phyloP scores from a whole-genome alignment of 1,139 yeast genomes.

The Wickerhamomyces sp. region DNA sequence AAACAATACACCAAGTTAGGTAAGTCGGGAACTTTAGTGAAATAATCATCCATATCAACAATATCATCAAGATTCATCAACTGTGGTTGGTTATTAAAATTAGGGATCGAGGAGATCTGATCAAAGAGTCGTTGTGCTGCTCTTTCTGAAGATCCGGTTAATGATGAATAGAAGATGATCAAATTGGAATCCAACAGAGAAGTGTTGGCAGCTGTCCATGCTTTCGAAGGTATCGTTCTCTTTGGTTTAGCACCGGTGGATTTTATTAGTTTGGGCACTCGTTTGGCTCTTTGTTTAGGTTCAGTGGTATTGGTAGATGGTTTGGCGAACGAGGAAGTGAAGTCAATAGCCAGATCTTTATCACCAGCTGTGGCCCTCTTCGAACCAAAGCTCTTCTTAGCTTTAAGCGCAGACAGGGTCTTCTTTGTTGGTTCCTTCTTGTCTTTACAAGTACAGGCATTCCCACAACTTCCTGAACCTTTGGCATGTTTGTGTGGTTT shows the following conservation, averaged over 20 bases:
- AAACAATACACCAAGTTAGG: conserved; percentile 56
- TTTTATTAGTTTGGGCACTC: conserved; percentile 23
- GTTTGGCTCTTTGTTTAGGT: conserved; percentile 20
- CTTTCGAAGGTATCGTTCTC: conserved; percentile 17
- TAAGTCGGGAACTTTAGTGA: conserved; percentile 53
- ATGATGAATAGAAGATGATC: conserved; percentile 72
- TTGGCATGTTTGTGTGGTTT: conserved; percentile 15
- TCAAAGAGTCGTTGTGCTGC: conserved; percentile 48
- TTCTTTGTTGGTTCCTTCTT: conserved; percentile 18
- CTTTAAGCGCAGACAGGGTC: conserved; percentile 18
- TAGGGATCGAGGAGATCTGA: conserved; percentile 25
- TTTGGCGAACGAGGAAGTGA: conserved; percentile 30
- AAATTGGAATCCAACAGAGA: conserved; percentile 32
- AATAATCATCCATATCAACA: conserved; percentile 79
- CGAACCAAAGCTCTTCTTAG: conserved; percentile 18
- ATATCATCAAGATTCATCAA: conserved; percentile 73
- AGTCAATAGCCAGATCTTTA: conserved; percentile 34
- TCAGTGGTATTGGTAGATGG: conserved; percentile 10
- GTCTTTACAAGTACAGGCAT: conserved; percentile 24
- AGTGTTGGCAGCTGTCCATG: conserved; percentile 28
- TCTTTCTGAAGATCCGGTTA: conserved; percentile 77
- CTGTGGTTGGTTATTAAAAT: conserved; percentile 41
- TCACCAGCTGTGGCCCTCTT: conserved; percentile 1
- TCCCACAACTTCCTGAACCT: conserved; percentile 27
- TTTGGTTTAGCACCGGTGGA: conserved; percentile 17